Evolutionary conservation across 2,329 filamentous ascomycete species (phyloP), one percentile per base, ranked within the genome.

Genomic region (Fusarium tricinctum): DNA sequence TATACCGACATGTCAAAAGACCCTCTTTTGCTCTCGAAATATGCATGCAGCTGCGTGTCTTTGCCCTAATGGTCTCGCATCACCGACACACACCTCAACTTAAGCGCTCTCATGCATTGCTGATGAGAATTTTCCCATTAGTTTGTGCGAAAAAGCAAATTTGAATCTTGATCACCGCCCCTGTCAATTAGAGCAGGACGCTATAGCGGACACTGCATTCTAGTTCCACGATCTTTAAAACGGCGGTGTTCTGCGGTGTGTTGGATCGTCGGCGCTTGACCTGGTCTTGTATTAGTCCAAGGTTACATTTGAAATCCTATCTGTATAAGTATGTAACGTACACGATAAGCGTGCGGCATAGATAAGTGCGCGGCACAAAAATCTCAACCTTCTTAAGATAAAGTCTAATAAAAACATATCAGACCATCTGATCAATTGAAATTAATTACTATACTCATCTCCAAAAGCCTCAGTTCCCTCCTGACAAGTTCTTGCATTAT

Each of bases 41-140:
- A 68, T 72, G 63, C 61, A 67, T 71, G 59, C 55, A 63, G 63
- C 65, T 69, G 65, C 65, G 59, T 68, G 60, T 66, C 66, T 64
- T 68, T 73, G 71, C 71, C 71, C 71, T 73, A 73, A 73, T 60
- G 40, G 49, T 32, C 47, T 59, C 51, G 56, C 47, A 54, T 58
- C 32, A 49, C 44, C 58, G 63, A 48, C 55, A 58, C 57, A 58
- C 62, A 65, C 68, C 48, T 55, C 52, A 30, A 55, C 35, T 55
- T 57, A 57, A 49, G 39, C 54, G 54, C 46, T 48, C 49, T 57
- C 20, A 50, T 56, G 56, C 47, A 58, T 63, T 57, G 35, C 30
- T 23, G 38, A 59, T 19, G 49, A 54, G 54, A 57, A 57, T 72
- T 68, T 62, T 45, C 45, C 47, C 38, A 28, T 48, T n/a, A n/a